Evolutionary conservation across 2,329 filamentous ascomycete genomes (phyloP).

Genomic region (Alternaria sp.): DNA sequence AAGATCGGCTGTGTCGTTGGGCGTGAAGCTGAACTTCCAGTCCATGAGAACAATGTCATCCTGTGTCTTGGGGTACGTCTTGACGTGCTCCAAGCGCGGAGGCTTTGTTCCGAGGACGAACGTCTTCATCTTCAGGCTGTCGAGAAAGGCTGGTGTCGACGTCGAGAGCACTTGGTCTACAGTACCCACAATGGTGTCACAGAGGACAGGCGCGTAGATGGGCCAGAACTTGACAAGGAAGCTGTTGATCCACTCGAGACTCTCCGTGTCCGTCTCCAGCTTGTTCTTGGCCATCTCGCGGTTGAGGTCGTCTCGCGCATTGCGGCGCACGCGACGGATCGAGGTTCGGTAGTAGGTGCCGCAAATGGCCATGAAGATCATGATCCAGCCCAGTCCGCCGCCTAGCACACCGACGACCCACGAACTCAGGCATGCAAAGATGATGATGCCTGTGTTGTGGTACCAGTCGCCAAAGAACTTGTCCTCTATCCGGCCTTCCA

Average conservation of each 20-base stretch:
- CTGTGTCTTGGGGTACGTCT: conserved; percentile 94
- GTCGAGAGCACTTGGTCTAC: conserved; percentile 97
- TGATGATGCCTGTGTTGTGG: conserved; percentile 92
- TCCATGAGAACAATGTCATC: conserved; percentile 98
- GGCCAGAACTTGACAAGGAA: conserved; percentile 99
- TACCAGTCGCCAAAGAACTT: conserved; percentile 98
- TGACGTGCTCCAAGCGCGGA: conserved; percentile 95
- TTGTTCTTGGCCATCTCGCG: conserved; percentile 87
- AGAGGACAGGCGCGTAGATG: conserved; percentile 94
- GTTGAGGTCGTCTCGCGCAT: conserved; percentile 93
- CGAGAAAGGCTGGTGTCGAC: conserved; percentile 88
- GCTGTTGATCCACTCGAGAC: conserved; percentile 98
- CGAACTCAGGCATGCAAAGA: conserved; percentile 88
- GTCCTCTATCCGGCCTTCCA: conserved; percentile 86
- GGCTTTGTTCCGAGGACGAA: conserved; percentile 96
- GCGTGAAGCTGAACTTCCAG: conserved; percentile 99
- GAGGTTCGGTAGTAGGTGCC: conserved; percentile 97
- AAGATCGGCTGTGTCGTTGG: conserved; percentile 92
- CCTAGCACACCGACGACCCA: conserved; percentile 91
- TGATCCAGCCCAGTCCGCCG: conserved; percentile 90
- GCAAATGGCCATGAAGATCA: conserved; percentile 91
- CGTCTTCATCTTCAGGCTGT: conserved; percentile 90
- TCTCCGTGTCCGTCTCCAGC: conserved; percentile 90
- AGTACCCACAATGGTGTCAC: conserved; percentile 88
- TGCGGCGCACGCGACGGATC: conserved; percentile 88